These are phyloP conservation scores for Monoraphidium neglectum DNA, from an alignment of 139 green algal species.

Conservation along the genomic window DNA sequence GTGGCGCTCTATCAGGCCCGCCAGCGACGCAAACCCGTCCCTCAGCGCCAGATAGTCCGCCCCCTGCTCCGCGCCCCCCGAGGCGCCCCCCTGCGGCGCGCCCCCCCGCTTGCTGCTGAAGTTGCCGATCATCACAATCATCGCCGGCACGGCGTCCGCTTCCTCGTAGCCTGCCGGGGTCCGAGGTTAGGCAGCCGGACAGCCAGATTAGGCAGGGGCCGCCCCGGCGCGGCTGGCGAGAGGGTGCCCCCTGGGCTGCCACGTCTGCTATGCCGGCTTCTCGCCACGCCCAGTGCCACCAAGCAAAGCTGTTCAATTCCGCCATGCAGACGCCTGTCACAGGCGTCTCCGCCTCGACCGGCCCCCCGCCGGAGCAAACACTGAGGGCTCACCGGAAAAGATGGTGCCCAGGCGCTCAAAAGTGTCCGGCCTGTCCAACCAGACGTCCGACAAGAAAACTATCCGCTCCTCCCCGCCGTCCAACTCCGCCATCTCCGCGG, in stretches of 20 bases:
- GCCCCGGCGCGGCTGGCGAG: too few relatives aligned
- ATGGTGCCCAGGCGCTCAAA: constrained; percentile 64
- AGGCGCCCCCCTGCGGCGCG: neutral
- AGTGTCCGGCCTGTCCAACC: constrained; percentile 71
- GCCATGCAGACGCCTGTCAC: too few relatives aligned
- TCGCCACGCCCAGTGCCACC: too few relatives aligned
- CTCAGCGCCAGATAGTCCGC: constrained; percentile 47
- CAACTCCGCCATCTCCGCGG: constrained; percentile 41
- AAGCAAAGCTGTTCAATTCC: too few relatives aligned
- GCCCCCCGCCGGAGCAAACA: too few relatives aligned
- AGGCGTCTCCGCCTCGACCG: too few relatives aligned
- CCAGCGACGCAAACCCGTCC: constrained; percentile 75
- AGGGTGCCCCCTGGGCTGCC: too few relatives aligned
- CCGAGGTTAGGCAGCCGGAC: neutral
- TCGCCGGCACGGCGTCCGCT: constrained; percentile 55
- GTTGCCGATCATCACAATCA: constrained; percentile 90
- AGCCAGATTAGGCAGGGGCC: too few relatives aligned
- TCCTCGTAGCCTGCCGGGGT: constrained; percentile 63
- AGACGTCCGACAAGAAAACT: constrained; percentile 87
- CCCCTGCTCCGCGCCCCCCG: neutral
- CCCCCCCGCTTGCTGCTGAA: constrained; percentile 63
- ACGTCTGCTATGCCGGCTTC: too few relatives aligned
- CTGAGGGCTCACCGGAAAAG: constrained; percentile 59
- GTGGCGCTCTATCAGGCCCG: constrained; percentile 64
- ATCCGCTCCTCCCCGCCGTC: constrained; percentile 52